These are phyloP conservation scores for Emmonsiellopsis sp. DNA, from an alignment of 2,329 filamentous ascomycete genomes.

Conservation along the genomic window DNA sequence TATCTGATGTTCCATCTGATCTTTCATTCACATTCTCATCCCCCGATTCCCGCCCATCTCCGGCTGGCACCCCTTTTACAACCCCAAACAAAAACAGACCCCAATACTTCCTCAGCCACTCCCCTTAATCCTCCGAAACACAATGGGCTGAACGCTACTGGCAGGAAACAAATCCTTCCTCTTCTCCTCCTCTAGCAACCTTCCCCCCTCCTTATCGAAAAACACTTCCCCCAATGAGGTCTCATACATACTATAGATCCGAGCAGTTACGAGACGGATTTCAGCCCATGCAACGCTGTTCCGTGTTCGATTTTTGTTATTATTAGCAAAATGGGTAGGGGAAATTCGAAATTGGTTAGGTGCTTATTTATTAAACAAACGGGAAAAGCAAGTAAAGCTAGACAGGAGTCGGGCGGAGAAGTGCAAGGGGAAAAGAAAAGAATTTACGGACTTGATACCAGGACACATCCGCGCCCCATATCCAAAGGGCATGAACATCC, in stretches of 20 bases:
- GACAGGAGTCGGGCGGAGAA: not conserved
- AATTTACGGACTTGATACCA: conserved; percentile 14
- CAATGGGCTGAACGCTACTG: conserved; percentile 7
- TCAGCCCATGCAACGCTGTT: conserved; percentile 12
- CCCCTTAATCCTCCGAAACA: not conserved
- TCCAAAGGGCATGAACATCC: conserved; percentile 46
- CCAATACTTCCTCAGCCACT: too few relatives aligned
- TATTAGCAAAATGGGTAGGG: not conserved
- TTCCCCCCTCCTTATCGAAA: conserved; percentile 5
- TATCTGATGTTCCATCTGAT: too few relatives aligned
- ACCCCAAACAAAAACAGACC: too few relatives aligned
- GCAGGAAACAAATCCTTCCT: conserved; percentile 10
- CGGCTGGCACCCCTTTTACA: too few relatives aligned
- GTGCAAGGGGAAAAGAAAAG: not conserved
- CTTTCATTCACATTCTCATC: too few relatives aligned
- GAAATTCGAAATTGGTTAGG: too few relatives aligned
- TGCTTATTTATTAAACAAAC: too few relatives aligned
- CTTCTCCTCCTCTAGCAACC: conserved; percentile 3
- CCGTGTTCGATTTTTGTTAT: not conserved
- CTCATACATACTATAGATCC: conserved; percentile 10
- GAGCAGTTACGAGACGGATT: conserved; percentile 8
- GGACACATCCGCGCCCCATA: conserved; percentile 40
- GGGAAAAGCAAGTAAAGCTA: not conserved
- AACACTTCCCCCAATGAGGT: conserved; percentile 5
- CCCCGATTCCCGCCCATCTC: too few relatives aligned